These are phyloP conservation scores for Hygrocybe coccinea DNA, from an alignment of 768 basidiomycete species.

Conservation along the genomic window DNA sequence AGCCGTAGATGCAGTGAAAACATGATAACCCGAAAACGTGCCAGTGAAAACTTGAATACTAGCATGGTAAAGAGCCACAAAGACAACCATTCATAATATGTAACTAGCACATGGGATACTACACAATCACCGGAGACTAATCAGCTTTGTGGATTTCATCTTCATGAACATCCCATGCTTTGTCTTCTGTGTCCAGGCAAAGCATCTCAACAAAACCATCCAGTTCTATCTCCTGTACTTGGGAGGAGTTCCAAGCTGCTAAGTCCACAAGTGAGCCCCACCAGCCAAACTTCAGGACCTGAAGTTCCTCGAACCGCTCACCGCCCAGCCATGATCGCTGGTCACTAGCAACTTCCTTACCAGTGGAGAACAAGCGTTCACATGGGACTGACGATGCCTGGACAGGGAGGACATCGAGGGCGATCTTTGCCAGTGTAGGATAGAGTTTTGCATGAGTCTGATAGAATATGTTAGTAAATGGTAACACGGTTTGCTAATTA, in stretches of 20 bases:
- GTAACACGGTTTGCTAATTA: neutral
- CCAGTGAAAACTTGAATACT: too few species aligned
- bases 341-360: neutral
- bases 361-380: slow-evolving; percentile 14
- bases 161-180: neutral
- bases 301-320: neutral
- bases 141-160: too few species aligned
- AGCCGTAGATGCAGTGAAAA: too few species aligned
- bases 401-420: slow-evolving; percentile 15
- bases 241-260: neutral
- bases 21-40: too few species aligned
- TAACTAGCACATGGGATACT: too few species aligned
- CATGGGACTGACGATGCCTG: slow-evolving; percentile 21
- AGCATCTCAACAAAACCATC: neutral
- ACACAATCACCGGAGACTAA: too few species aligned
- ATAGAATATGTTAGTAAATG: neutral
- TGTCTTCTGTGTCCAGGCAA: neutral
- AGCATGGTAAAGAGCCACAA: too few species aligned
- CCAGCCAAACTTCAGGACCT: slow-evolving; percentile 1
- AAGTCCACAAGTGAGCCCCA: neutral
- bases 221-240: neutral
- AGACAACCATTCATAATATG: too few species aligned
- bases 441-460: slow-evolving; percentile 4
- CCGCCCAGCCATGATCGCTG: neutral
- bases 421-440: slow-evolving; percentile 15